These are phyloP conservation scores for Orbilia ellipsospora DNA, from an alignment of 2,329 filamentous ascomycete genomes.

Conservation along the genomic window DNA sequence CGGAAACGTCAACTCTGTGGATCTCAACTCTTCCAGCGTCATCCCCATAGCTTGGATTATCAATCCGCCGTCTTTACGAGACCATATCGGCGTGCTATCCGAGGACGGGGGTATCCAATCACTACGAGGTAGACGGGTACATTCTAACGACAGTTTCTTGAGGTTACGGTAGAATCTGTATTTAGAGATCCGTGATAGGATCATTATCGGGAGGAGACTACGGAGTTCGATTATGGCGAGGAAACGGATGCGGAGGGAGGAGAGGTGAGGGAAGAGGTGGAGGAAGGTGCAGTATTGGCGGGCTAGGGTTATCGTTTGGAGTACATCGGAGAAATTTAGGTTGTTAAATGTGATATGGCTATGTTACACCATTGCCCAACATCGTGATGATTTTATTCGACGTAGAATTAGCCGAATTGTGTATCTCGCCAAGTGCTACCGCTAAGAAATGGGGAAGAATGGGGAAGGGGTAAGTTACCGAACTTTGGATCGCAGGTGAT, in stretches of 20 bases:
- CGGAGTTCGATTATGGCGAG: conserved; percentile 6
- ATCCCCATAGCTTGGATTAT: conserved; percentile 5
- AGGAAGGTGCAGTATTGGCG: conserved; percentile 1
- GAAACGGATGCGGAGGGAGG: conserved; percentile 6
- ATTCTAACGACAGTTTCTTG: conserved; percentile 12
- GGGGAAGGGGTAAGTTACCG: conserved; percentile 22
- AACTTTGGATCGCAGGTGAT: conserved; percentile 24
- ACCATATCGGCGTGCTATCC: conserved; percentile 10
- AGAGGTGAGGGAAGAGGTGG: conserved; percentile 13
- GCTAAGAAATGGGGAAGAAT: neutral
- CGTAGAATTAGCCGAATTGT: neutral
- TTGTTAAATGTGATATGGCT: conserved; percentile 10
- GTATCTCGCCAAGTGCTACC: neutral
- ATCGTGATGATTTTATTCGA: neutral
- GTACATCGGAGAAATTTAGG: conserved; percentile 1
- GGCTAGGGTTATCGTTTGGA: neutral
- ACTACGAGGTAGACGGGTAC: neutral
- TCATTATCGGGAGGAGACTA: conserved; percentile 12
- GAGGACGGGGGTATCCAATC: conserved; percentile 7
- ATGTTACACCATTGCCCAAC: neutral
- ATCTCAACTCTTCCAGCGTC: neutral
- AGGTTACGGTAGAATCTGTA: conserved; percentile 14
- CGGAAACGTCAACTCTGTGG: neutral
- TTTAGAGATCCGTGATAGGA: conserved; percentile 7
- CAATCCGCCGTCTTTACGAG: neutral